Base-by-base conservation (phyloP, 2,329 filamentous ascomycete species). In the Colletotrichum aenigma region DNA sequence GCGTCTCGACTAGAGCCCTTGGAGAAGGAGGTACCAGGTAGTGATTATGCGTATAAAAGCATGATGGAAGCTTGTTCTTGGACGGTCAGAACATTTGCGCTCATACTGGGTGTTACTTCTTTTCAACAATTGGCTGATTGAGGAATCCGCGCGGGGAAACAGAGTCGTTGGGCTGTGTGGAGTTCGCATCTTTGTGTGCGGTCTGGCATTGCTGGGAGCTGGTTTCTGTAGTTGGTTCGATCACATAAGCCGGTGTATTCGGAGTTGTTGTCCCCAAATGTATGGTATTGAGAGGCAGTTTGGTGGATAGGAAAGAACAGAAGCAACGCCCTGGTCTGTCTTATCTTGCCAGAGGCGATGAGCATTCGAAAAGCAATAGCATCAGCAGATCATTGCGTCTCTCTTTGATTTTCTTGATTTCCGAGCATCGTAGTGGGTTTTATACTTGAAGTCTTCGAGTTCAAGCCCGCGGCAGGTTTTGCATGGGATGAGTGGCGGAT, bases 401-500 rank as follows among this genome's bases (percentile, higher is more conserved):
- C 43, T 7, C 43, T n/a, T 12, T n/a, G 8, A 0, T 13, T 6
- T 13, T 13, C 10, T 48, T 48, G 43, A 48, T 21, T 13, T 4
- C 10, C n/a, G 6, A 48, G 6, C 43, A 48, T 21, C 38, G 16
- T 2, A n/a, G 1, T 10, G 5, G 38, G 18, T 12, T 43, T 43
- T n/a, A n/a, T 43, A n/a, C 18, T 0, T 0, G 9, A 3, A 5
- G 0, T n/a, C 18, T 43, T 43, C 8, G 1, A 12, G 1, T 4
- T 4, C 18, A 43, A 43, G 38, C 38, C 1, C 0, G 18, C 5
- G 3, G 38, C 38, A 43, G 38, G 0, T 43, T n/a, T n/a, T 18
- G 0, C n/a, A 3, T 10, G 18, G 4, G 38, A n/a, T 6, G 38
- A 10, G 0, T 0, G 16, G 16, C 0, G 18, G 8, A 0, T 43